Conservation (phyloP, 345 rosid genomes). For the Mangifera indica region DNA sequence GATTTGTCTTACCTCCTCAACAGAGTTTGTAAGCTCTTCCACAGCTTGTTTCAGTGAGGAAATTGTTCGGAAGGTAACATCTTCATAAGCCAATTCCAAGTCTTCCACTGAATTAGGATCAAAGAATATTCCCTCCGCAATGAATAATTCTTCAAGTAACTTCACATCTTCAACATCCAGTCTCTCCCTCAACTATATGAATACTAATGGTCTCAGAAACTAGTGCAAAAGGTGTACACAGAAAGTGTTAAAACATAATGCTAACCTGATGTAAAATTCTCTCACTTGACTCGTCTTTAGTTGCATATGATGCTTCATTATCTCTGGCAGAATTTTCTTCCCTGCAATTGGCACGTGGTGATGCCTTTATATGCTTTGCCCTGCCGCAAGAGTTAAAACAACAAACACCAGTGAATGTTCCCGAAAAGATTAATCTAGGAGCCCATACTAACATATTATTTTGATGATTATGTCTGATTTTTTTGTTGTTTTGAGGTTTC, state of each 20-base stretch:
- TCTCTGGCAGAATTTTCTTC: constrained; percentile 45
- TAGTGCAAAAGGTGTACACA: constrained; percentile 1
- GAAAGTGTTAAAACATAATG: neutral
- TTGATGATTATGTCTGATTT: neutral
- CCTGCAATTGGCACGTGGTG: constrained; percentile 36
- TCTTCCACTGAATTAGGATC: constrained; percentile 47
- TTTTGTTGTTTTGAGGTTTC: neutral
- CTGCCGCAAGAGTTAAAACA: constrained; percentile 32
- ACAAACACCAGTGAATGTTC: neutral
- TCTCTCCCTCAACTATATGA: constrained; percentile 59
- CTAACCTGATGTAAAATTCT: constrained; percentile 55
- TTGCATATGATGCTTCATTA: constrained; percentile 27
- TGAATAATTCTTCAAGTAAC: constrained; percentile 65
- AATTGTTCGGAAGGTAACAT: constrained; percentile 40
- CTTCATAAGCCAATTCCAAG: constrained; percentile 44
- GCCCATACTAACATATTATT: neutral
- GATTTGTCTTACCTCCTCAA: constrained; percentile 49
- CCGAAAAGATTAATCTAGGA: neutral
- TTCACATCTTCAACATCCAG: constrained; percentile 54
- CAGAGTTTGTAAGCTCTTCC: constrained; percentile 44
- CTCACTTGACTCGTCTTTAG: constrained; percentile 47
- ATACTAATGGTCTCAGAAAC: constrained; percentile 15
- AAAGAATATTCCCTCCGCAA: constrained; percentile 46
- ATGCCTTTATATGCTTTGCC: constrained; percentile 84
- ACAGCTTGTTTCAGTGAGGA: constrained; percentile 45